Base-by-base conservation (phyloP, 345 rosid genomes). In the Eucalyptus caleyi region DNA sequence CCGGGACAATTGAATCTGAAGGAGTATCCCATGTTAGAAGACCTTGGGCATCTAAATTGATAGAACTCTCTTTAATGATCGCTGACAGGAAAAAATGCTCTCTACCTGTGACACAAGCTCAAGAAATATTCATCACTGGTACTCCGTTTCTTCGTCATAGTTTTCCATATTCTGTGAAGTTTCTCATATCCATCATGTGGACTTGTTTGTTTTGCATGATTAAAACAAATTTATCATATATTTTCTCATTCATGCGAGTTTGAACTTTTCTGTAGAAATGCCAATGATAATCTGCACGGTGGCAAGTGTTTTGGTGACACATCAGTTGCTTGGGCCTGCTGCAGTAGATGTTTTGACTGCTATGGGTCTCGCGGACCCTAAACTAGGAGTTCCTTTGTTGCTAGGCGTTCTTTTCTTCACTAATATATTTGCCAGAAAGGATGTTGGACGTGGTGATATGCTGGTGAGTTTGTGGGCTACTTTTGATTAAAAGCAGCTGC, bases 341-440 rank as follows among this genome's bases (percentile, higher is more conserved):
- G 96, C 96, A 77, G 89, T 94, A 67, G 99, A 94, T 94, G 90
- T 94, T 91, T 93, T 95, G 93, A 87, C 94, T 92, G 92, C 95
- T 54, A 86, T 95, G 90, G 97, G 97, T 80, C 86, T 87, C 83
- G 86, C 93, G 93, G 96, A 96, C 89, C 96, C 97, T 53, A 95
- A 93, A 91, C 92, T 94, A 91, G 97, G 96, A 89, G 98, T 97
- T 92, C 92, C 97, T 51, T 89, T 97, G 95, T 90, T 96, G 94
- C 93, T 97, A 89, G 91, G 91, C 47, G 86, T 97, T 91, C 94
- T 97, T 90, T 97, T 95, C 94, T 96, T 95, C 92, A 93, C 92
- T 91, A 96, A 95, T 91, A 93, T 97, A 91, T 95, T 95, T 91
- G 91, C 96, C 90, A 91, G 94, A 90, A 94, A 93, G 86, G 94